Percentiles rank a stretch among this genome's conserved stretches.
These are phyloP conservation scores for Vigna mungo DNA, from an alignment of 306 rosid genomes.

Conservation along the genomic window DNA sequence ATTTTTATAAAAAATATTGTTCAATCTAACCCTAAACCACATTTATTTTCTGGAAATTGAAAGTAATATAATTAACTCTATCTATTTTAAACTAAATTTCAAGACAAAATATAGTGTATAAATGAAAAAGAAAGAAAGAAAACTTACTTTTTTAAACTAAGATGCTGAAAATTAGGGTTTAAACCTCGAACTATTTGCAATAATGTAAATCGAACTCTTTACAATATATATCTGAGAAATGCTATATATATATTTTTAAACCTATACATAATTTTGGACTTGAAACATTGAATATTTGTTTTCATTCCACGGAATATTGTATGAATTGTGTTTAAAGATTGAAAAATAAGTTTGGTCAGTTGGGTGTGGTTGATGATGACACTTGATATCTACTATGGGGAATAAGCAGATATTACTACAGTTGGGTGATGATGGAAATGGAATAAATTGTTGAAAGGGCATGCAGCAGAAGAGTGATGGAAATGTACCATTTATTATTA, in stretches of 20 bases:
- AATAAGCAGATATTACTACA: not conserved
- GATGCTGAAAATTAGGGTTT: too few species aligned
- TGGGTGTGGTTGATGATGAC: not conserved
- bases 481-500: not conserved
- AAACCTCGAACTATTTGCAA: too few species aligned
- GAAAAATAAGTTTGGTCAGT: not conserved
- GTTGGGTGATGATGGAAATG: slow-evolving; percentile 9
- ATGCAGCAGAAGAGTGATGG: not conserved
- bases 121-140: not conserved
- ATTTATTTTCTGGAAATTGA: not conserved
- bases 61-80: not conserved
- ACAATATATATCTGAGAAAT: too few species aligned
- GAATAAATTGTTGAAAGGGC: slow-evolving; percentile 3
- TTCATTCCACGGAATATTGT: too few species aligned
- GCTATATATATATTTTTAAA: too few species aligned
- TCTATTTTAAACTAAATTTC: not conserved
- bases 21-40: too few species aligned
- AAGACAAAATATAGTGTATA: not conserved
- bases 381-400: slow-evolving; percentile 1
- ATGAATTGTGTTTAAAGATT: not conserved
- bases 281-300: too few species aligned
- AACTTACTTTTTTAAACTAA: not conserved
- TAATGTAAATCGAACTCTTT: too few species aligned
- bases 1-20: too few species aligned
- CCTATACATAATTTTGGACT: too few species aligned